These are phyloP conservation scores for Thermomyces lanuginosus DNA, from an alignment of 2,329 filamentous ascomycete species.

Conservation along the genomic window DNA sequence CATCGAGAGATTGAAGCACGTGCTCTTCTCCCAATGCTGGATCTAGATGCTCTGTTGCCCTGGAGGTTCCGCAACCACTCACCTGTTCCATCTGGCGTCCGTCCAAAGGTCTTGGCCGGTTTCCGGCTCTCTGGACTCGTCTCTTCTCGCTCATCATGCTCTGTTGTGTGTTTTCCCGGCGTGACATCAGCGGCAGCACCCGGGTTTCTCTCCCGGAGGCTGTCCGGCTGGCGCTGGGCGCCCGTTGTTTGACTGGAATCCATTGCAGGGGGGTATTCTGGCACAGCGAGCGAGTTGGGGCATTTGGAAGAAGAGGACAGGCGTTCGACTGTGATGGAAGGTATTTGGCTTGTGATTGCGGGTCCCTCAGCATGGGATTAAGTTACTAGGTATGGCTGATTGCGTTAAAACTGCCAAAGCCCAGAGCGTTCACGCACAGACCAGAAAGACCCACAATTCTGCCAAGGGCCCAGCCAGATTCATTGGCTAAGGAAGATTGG, in stretches of 20 bases:
- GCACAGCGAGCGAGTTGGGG: not conserved
- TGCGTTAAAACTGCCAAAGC: no score
- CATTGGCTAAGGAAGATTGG: no score
- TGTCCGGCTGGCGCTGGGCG: constrained; percentile 19
- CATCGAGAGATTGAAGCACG: not conserved
- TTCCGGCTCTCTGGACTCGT: constrained; percentile 37
- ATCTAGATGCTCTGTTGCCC: constrained; percentile 2
- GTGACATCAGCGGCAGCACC: constrained; percentile 22
- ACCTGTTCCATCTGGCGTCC: constrained; percentile 83
- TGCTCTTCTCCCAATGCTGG: not conserved
- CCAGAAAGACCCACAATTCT: no score
- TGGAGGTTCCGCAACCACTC: constrained; percentile 27
- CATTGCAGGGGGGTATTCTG: constrained; percentile 13
- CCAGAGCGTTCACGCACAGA: no score
- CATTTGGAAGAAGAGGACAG: no score
- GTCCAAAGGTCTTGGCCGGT: constrained; percentile 68
- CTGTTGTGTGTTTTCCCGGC: constrained; percentile 17
- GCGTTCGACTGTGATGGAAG: no score
- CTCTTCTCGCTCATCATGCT: constrained; percentile 32
- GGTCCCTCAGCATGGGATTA: no score
- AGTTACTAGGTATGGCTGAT: no score
- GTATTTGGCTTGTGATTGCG: no score
- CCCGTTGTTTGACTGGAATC: constrained; percentile 24
- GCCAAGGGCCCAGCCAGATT: no score
- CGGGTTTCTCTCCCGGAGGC: constrained; percentile 33